Percentiles rank a stretch among this genome's conserved stretches.
Conservation (phyloP, 2,329 filamentous ascomycete genomes). For the Alternaria ventricosa region DNA sequence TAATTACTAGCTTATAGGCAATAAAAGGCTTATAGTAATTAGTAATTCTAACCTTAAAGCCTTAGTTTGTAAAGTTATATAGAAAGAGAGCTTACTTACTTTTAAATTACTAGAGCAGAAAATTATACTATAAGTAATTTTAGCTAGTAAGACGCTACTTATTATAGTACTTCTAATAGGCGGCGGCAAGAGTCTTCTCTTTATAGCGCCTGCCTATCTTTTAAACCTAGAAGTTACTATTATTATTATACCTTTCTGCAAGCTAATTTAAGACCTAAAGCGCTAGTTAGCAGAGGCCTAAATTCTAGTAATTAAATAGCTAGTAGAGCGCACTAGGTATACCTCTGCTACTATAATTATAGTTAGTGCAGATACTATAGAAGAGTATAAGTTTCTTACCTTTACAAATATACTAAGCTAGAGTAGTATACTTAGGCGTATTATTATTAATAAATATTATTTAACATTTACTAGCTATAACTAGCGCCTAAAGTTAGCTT, state of each 20-base stretch:
- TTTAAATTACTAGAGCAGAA: too few species aligned
- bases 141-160: too few species aligned
- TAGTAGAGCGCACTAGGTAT: slow-evolving; percentile 5
- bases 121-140: too few species aligned
- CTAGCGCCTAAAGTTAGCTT: slow-evolving; percentile 17
- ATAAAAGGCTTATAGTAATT: too few species aligned
- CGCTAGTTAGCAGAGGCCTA: too few species aligned
- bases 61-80: too few species aligned
- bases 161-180: slow-evolving; percentile 22
- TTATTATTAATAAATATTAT: slow-evolving; percentile 27
- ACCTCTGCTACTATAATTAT: slow-evolving; percentile 18
- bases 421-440: slow-evolving; percentile 10
- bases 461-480: slow-evolving; percentile 14
- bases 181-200: slow-evolving; percentile 33
- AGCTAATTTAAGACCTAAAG: slow-evolving; percentile 16
- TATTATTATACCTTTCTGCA: slow-evolving; percentile 23
- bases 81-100: too few species aligned
- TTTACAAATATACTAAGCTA: slow-evolving; percentile 12
- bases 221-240: slow-evolving; percentile 18
- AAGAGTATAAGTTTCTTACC: slow-evolving; percentile 14
- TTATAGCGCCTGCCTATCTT: slow-evolving; percentile 23
- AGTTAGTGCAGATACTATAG: slow-evolving; percentile 12
- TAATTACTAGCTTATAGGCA: too few species aligned
- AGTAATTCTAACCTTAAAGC: too few species aligned
- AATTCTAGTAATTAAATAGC: too few species aligned